Conservation (phyloP, 768 basidiomycete species). For the Glaciozyma antarctica region DNA sequence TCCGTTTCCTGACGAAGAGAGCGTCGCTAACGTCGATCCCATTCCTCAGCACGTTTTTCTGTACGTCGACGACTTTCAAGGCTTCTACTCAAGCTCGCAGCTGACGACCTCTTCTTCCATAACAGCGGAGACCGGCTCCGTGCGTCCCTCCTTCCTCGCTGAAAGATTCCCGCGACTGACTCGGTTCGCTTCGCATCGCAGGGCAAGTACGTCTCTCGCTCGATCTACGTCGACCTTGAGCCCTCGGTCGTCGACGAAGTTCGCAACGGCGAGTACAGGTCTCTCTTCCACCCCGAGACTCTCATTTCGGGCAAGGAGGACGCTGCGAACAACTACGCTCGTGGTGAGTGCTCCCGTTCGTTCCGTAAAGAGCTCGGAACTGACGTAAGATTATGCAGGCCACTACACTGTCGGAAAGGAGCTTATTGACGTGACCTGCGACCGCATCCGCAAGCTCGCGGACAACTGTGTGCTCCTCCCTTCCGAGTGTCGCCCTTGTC, state of each 20-base stretch:
- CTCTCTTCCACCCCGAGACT: conserved; percentile 96
- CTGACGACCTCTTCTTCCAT: too few relatives aligned
- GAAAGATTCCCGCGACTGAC: too few relatives aligned
- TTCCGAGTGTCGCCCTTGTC: too few relatives aligned
- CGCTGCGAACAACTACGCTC: conserved; percentile 98
- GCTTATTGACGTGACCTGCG: conserved; percentile 92
- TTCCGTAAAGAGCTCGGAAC: too few relatives aligned
- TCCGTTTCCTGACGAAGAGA: too few relatives aligned
- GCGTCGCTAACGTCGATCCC: too few relatives aligned
- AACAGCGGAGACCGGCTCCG: neutral
- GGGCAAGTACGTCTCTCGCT: conserved; percentile 61
- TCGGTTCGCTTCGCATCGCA: neutral
- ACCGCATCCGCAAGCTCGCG: conserved; percentile 89
- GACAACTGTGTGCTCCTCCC: conserved; percentile 62
- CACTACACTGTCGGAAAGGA: conserved; percentile 99
- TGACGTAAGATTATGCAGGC: neutral
- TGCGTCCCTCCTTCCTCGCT: neutral
- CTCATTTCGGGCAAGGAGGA: conserved; percentile 98
- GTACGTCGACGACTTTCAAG: too few relatives aligned
- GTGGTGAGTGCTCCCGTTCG: conserved; percentile 37
- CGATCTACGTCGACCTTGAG: conserved; percentile 82
- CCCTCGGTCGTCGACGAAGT: conserved; percentile 98
- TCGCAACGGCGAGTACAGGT: conserved; percentile 81
- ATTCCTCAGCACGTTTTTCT: too few relatives aligned
- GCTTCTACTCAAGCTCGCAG: too few relatives aligned